Evolutionary conservation across 129 eudicot species (phyloP).

Genomic region (Dittrichia graveolens): DNA sequence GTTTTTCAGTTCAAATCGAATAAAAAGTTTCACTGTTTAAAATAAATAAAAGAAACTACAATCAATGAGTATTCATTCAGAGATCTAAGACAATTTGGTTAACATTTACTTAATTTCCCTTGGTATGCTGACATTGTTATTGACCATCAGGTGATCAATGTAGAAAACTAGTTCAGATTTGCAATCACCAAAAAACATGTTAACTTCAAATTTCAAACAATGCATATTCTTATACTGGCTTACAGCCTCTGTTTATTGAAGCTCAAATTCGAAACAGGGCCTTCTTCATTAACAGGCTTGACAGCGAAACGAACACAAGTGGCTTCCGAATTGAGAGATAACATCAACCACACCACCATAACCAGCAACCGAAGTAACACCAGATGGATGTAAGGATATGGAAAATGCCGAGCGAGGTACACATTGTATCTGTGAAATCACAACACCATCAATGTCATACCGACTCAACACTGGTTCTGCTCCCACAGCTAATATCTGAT

Average conservation of each 20-base stretch:
- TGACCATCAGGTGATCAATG: background rate
- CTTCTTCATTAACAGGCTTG: constrained; percentile 25
- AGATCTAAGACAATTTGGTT: too few species aligned
- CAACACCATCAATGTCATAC: constrained; percentile 70
- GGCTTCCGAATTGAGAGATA: constrained; percentile 90
- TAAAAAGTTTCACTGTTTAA: too few species aligned
- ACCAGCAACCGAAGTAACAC: constrained; percentile 83
- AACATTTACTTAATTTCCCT: too few species aligned
- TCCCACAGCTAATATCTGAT: constrained; percentile 95
- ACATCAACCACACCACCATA: constrained; percentile 89
- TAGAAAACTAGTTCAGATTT: background rate
- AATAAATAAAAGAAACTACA: too few species aligned
- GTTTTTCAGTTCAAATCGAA: too few species aligned
- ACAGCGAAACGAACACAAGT: constrained; percentile 73
- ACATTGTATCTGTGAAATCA: constrained; percentile 78
- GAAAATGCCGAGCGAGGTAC: constrained; percentile 88
- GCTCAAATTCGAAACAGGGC: background rate
- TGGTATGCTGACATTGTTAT: too few species aligned
- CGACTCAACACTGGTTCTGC: constrained; percentile 82
- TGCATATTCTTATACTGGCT: constrained; percentile 1
- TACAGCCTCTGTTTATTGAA: background rate
- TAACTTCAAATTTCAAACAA: background rate
- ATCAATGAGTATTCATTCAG: too few species aligned
- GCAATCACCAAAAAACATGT: background rate
- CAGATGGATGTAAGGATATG: constrained; percentile 78